Evolutionary conservation across 2,329 filamentous ascomycete genomes (phyloP).

Genomic region (Trichoderma oligosporum): DNA sequence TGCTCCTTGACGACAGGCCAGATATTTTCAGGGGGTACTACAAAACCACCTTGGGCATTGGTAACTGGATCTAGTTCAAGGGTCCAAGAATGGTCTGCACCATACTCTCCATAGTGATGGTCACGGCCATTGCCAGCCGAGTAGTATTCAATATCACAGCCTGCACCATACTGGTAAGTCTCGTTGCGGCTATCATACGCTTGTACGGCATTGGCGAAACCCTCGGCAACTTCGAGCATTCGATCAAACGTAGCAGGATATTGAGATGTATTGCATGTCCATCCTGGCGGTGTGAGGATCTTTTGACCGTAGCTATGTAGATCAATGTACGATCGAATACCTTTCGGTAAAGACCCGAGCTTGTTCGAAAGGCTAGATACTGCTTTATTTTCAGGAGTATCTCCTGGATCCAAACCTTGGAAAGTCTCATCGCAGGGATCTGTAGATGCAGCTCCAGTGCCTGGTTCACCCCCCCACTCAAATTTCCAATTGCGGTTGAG

Average conservation of each 20-base stretch:
- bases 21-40: neutral
- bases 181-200: conserved; percentile 4
- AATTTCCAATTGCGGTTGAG: conserved; percentile 60
- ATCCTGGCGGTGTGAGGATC: conserved; percentile 2
- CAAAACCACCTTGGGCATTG: neutral
- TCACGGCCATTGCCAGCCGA: conserved; percentile 8
- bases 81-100: conserved; percentile 6
- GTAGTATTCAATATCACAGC: conserved; percentile 14
- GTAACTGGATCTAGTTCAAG: conserved; percentile 10
- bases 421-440: conserved; percentile 51
- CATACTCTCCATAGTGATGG: conserved; percentile 6
- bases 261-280: conserved; percentile 9
- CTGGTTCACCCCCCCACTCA: conserved; percentile 43
- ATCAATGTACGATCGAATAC: conserved; percentile 12
- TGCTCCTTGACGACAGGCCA: conserved; percentile 11
- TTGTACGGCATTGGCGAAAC: conserved; percentile 8
- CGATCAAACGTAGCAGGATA: conserved; percentile 1
- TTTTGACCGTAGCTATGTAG: conserved; percentile 10
- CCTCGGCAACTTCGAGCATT: conserved; percentile 1
- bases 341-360: neutral
- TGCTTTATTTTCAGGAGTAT: conserved; percentile 50
- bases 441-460: conserved; percentile 45
- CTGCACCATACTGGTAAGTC: conserved; percentile 9
- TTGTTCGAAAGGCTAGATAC: conserved; percentile 2
- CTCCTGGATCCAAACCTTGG: conserved; percentile 40